These are phyloP conservation scores for Pyricularia grisea DNA, from an alignment of 2,329 filamentous ascomycete genomes.

Conservation along the genomic window DNA sequence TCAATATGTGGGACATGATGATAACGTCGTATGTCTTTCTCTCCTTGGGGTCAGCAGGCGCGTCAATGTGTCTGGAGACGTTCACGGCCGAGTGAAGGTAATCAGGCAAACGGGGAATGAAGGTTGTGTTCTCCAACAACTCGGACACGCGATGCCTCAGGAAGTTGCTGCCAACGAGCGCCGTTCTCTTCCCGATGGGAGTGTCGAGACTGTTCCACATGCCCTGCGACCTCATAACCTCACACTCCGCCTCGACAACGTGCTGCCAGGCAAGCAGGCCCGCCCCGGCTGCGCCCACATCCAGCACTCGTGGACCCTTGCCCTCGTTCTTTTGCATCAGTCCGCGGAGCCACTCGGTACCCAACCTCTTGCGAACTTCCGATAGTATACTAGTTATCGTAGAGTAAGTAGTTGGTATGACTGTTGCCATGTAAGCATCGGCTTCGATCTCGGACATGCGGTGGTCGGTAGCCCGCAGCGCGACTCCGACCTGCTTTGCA, in stretches of 20 bases:
- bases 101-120: conserved; percentile 85
- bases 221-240: conserved; percentile 48
- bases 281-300: conserved; percentile 66
- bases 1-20: conserved; percentile 76
- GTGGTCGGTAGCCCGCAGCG: conserved; percentile 52
- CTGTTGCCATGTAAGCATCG: conserved; percentile 60
- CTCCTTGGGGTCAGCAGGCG: conserved; percentile 40
- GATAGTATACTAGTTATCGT: conserved; percentile 58
- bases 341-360: conserved; percentile 58
- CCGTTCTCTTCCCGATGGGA: conserved; percentile 61
- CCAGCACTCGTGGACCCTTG: conserved; percentile 54
- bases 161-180: conserved; percentile 66
- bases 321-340: conserved; percentile 49
- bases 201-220: conserved; percentile 25
- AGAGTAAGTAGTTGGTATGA: conserved; percentile 64
- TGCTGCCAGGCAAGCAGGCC: conserved; percentile 69
- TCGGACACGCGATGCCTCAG: conserved; percentile 66
- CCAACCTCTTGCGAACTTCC: conserved; percentile 65
- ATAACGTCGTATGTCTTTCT: conserved; percentile 84
- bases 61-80: conserved; percentile 49
- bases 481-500: conserved; percentile 54
- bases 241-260: conserved; percentile 73
- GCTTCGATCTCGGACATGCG: conserved; percentile 68
- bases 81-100: conserved; percentile 59
- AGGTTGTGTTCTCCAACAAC: conserved; percentile 81